Conservation (phyloP, 2,329 filamentous ascomycete species). For the Catunica adiposa region DNA sequence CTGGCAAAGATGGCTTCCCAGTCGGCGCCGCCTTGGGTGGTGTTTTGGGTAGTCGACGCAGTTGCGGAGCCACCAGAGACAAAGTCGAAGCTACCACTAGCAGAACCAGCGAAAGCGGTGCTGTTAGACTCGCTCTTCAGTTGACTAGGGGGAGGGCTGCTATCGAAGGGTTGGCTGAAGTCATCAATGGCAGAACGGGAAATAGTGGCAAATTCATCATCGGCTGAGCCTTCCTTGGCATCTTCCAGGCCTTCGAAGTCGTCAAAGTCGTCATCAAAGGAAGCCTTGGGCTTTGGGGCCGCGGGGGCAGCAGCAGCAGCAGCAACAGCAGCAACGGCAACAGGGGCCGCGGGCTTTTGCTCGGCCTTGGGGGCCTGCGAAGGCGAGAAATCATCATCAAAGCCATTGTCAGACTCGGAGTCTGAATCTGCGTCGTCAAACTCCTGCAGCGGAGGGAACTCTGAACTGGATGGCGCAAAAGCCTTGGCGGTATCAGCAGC, state of each 20-base stretch:
- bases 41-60: conserved; percentile 19
- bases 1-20: conserved; percentile 77
- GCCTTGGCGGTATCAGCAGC: conserved; percentile 21
- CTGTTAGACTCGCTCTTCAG: conserved; percentile 32
- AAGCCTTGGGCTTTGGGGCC: conserved; percentile 28
- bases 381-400: conserved; percentile 83
- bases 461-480: conserved; percentile 38
- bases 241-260: conserved; percentile 74
- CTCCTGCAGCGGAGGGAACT: conserved; percentile 90
- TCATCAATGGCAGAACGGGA: conserved; percentile 56
- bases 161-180: conserved; percentile 71
- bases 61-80: conserved; percentile 22
- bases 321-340: not conserved
- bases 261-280: conserved; percentile 61
- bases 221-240: conserved; percentile 62
- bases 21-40: conserved; percentile 44
- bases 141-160: conserved; percentile 39
- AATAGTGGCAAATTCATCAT: conserved; percentile 65
- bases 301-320: conserved; percentile 18
- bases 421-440: conserved; percentile 76
- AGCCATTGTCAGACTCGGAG: conserved; percentile 61
- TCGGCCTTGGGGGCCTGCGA: conserved; percentile 26
- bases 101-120: conserved; percentile 30
- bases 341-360: conserved; percentile 14
- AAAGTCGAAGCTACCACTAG: conserved; percentile 43